Percentiles rank a stretch among this genome's conserved stretches.
Conservation (phyloP, 345 rosid species). For the Combretum micranthum region DNA sequence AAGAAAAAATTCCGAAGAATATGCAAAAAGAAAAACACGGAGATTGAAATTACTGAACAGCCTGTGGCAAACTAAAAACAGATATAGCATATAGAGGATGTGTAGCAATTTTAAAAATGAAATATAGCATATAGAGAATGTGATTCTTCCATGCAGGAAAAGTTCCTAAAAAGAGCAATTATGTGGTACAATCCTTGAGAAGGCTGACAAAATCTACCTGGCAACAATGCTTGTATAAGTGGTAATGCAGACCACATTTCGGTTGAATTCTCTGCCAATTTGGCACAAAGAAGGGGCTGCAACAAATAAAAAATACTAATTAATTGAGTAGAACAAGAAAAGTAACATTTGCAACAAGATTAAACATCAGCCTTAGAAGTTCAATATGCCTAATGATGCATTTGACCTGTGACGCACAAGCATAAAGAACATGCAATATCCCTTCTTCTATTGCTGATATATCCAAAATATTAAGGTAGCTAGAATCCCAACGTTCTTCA, state of each 20-base stretch:
- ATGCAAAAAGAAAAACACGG: not conserved
- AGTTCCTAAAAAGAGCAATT: not conserved
- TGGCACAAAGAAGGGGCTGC: conserved; percentile 60
- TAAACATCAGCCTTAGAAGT: not conserved
- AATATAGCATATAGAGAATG: no score
- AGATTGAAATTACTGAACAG: not conserved
- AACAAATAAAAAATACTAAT: conserved; percentile 13
- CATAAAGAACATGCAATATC: conserved; percentile 69
- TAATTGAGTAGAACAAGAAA: not conserved
- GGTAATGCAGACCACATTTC: conserved; percentile 77
- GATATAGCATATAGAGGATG: no score
- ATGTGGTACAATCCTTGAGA: not conserved
- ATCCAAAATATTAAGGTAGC: conserved; percentile 55
- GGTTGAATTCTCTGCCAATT: conserved; percentile 46
- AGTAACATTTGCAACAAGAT: not conserved
- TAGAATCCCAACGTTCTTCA: conserved; percentile 42
- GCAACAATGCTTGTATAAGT: conserved; percentile 69
- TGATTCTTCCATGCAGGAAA: no score
- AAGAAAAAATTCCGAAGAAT: conserved; percentile 1
- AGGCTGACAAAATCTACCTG: conserved; percentile 41
- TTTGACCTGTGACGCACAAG: conserved; percentile 87
- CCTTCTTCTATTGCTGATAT: conserved; percentile 76
- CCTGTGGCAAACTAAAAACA: no score
- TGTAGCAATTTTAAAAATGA: no score
- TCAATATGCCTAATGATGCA: conserved; percentile 20